Percentiles rank a stretch among this genome's conserved stretches.
Evolutionary conservation across 2,329 filamentous ascomycete genomes (phyloP).

Genomic region (Venturia aucupariae): DNA sequence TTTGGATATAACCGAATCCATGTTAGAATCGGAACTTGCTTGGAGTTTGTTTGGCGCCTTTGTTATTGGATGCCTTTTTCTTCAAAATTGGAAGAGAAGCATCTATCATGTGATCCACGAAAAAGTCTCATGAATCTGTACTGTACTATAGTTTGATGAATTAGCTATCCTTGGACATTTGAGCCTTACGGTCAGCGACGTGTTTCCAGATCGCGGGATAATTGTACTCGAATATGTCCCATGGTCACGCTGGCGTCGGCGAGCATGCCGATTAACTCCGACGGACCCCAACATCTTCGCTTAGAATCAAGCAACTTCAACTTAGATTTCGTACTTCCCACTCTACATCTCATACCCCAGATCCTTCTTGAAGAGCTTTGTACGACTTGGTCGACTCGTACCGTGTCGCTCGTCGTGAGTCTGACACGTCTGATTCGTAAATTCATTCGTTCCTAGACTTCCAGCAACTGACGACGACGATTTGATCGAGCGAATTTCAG

Average conservation of each 20-base stretch:
- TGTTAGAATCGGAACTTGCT: neutral
- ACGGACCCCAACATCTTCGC: too few species aligned
- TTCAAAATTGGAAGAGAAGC: neutral
- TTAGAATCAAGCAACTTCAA: too few species aligned
- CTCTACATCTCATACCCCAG: too few species aligned
- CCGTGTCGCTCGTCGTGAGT: too few species aligned
- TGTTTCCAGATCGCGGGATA: too few species aligned
- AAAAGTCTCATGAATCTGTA: neutral
- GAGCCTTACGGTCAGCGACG: neutral
- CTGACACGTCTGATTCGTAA: too few species aligned
- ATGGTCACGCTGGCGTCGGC: too few species aligned
- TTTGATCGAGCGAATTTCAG: neutral
- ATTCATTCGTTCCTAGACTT: conserved; percentile 15
- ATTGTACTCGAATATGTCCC: too few species aligned
- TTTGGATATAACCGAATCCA: neutral
- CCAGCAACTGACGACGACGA: neutral
- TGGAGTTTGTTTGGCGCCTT: neutral
- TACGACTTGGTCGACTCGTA: too few species aligned
- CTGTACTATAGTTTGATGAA: conserved; percentile 1
- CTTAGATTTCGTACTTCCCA: too few species aligned
- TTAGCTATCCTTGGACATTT: neutral
- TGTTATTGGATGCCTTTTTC: neutral
- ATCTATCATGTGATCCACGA: neutral
- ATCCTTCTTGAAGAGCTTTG: too few species aligned
- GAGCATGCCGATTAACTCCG: too few species aligned